Percentiles rank a stretch among this genome's conserved stretches.
These are phyloP conservation scores for Geum urbanum DNA, from an alignment of 306 rosid genomes.

Conservation along the genomic window DNA sequence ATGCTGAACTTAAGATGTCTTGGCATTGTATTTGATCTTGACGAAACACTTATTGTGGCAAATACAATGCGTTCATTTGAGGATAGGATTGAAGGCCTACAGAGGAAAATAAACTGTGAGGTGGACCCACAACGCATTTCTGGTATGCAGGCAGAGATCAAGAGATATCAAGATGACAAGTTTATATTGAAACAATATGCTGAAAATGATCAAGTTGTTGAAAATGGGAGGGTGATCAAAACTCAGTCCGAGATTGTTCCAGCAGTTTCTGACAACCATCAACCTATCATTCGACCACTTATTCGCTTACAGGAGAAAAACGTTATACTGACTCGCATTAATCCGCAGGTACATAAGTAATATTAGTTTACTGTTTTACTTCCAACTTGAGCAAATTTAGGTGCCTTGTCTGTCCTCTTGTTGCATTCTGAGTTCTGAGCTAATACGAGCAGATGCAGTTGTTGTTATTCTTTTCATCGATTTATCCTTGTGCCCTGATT, in stretches of 20 bases:
- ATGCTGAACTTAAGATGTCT: conserved; percentile 97
- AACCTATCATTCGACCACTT: conserved; percentile 74
- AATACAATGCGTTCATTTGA: conserved; percentile 99
- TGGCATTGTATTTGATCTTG: conserved; percentile 97
- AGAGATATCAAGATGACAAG: conserved; percentile 89
- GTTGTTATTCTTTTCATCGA: neutral
- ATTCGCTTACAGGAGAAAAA: conserved; percentile 79
- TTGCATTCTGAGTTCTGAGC: neutral
- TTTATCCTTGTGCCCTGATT: neutral
- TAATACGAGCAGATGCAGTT: neutral
- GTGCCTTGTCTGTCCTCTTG: neutral
- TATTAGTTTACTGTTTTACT: conserved; percentile 9
- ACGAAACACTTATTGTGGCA: conserved; percentile 95
- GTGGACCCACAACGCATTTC: conserved; percentile 73
- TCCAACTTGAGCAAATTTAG: conserved; percentile 8
- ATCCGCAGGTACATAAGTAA: conserved; percentile 73
- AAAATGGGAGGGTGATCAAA: conserved; percentile 83
- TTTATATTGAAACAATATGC: conserved; percentile 81
- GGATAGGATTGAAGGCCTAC: conserved; percentile 91
- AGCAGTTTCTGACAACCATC: conserved; percentile 75
- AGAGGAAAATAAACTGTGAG: conserved; percentile 79
- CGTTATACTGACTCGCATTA: conserved; percentile 92
- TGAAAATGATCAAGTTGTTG: conserved; percentile 89
- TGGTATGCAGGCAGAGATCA: conserved; percentile 84
- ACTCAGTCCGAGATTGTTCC: conserved; percentile 83